A percentile compares a stretch with the other conserved stretches of the same genome.
Conservation (phyloP, 495 filamentous ascomycete genomes). For the Cenococcum geophilum region DNA sequence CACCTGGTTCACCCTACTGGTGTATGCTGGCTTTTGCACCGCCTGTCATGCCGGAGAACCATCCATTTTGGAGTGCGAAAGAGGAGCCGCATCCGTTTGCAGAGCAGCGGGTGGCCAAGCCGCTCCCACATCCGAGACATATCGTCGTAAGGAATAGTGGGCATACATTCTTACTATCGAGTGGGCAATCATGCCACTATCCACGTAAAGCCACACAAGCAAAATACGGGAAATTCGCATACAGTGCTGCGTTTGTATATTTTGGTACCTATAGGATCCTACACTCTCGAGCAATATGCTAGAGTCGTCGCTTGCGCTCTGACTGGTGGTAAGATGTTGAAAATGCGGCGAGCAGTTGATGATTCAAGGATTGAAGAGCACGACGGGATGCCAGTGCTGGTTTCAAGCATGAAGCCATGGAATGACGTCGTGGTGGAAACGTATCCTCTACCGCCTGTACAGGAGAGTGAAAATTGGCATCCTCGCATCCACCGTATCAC, state of each 20-base stretch:
- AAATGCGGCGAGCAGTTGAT: slow-evolving; percentile 52
- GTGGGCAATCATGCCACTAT: slow-evolving; percentile 72
- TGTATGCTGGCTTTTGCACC: slow-evolving; percentile 70
- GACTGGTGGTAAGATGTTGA: slow-evolving; percentile 73
- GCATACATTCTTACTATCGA: slow-evolving; percentile 66
- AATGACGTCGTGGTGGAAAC: slow-evolving; percentile 30
- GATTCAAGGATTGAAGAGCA: slow-evolving; percentile 52
- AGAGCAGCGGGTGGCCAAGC: slow-evolving; percentile 48
- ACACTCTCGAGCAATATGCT: slow-evolving; percentile 69
- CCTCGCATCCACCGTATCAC: neutral
- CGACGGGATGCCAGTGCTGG: slow-evolving; percentile 49
- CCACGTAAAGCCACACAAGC: slow-evolving; percentile 72
- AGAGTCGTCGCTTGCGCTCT: slow-evolving; percentile 67
- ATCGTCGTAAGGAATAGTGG: slow-evolving; percentile 55
- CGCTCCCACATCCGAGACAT: slow-evolving; percentile 61
- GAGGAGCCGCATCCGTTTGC: slow-evolving; percentile 56
- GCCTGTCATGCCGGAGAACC: slow-evolving; percentile 57
- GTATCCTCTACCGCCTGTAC: slow-evolving; percentile 28
- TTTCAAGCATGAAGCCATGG: slow-evolving; percentile 52
- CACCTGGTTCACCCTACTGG: slow-evolving; percentile 67
- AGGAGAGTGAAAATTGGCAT: slow-evolving; percentile 30
- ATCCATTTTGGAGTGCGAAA: slow-evolving; percentile 67
- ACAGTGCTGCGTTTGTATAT: slow-evolving; percentile 68
- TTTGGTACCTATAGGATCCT: slow-evolving; percentile 68
- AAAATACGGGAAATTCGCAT: slow-evolving; percentile 76